phyloP scores from a whole-genome alignment of 2,329 filamentous ascomycete species.

The Cercospora brassicicola region DNA sequence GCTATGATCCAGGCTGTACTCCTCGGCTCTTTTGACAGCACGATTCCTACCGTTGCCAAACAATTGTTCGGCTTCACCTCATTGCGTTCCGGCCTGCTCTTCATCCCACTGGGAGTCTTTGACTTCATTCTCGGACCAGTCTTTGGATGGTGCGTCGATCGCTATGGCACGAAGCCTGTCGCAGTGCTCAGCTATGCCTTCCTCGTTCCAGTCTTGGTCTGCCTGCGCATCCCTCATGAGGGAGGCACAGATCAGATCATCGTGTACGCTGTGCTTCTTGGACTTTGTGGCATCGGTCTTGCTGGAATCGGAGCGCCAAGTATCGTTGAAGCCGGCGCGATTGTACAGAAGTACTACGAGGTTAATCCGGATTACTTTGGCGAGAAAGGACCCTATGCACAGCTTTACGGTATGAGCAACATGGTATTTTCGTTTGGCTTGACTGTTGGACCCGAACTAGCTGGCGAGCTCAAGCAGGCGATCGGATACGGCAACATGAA shows the following conservation, averaged over 20 bases:
- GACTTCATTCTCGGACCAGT: conserved; percentile 50
- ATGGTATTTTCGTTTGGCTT: conserved; percentile 62
- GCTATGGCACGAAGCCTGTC: conserved; percentile 47
- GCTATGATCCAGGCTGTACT: conserved; percentile 49
- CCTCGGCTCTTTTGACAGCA: conserved; percentile 50
- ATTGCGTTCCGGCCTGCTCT: conserved; percentile 48
- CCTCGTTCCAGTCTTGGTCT: conserved; percentile 45
- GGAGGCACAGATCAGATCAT: conserved; percentile 46
- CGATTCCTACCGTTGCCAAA: conserved; percentile 48
- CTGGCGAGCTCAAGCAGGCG: conserved; percentile 52
- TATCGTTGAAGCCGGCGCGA: conserved; percentile 58
- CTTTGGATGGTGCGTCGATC: conserved; percentile 51
- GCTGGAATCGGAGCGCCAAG: conserved; percentile 56
- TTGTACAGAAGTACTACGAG: conserved; percentile 58
- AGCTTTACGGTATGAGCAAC: conserved; percentile 65
- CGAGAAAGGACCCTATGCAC: conserved; percentile 60
- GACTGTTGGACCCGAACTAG: conserved; percentile 60
- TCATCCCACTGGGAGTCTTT: conserved; percentile 48
- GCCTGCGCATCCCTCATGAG: conserved; percentile 47
- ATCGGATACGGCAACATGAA: conserved; percentile 63
- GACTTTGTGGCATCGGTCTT: conserved; percentile 53
- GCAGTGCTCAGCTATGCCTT: conserved; percentile 47
- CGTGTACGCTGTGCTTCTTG: conserved; percentile 50
- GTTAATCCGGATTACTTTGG: conserved; percentile 59
- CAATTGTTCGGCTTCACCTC: conserved; percentile 49